Conservation (phyloP, 192 early-diverging fungal genomes). For the Chytriomyces confervae region DNA sequence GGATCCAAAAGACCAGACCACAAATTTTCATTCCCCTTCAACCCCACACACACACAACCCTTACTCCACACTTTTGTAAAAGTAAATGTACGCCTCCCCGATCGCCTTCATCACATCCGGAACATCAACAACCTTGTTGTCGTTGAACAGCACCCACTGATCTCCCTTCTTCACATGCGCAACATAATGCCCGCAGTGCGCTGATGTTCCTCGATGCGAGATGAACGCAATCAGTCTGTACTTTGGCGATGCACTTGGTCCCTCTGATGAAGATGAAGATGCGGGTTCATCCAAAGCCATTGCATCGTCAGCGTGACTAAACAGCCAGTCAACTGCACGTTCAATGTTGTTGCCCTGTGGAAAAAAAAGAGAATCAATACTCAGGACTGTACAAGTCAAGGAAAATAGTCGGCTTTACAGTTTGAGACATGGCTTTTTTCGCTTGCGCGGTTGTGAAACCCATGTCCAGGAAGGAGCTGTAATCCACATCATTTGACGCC, state of each 20-base stretch:
- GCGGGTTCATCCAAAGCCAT: conserved; percentile 27
- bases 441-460: conserved; percentile 84
- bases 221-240: conserved; percentile 83
- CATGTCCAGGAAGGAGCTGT: conserved; percentile 85
- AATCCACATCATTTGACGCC: conserved; percentile 57
- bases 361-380: not conserved
- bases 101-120: conserved; percentile 51
- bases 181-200: conserved; percentile 97
- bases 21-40: not conserved
- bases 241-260: conserved; percentile 49
- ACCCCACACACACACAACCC: conserved; percentile 51
- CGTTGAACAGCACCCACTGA: conserved; percentile 93
- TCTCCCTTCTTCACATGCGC: conserved; percentile 77
- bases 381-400: not conserved
- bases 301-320: conserved; percentile 81
- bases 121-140: conserved; percentile 88
- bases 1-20: too few species aligned
- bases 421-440: conserved; percentile 79
- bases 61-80: conserved; percentile 32
- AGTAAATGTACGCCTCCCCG: conserved; percentile 55
- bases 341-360: conserved; percentile 76
- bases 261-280: conserved; percentile 59
- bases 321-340: conserved; percentile 95
- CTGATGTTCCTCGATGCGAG: conserved; percentile 94
- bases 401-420: conserved; percentile 55